A percentile compares a stretch with the other conserved stretches of the same genome.
phyloP scores from a whole-genome alignment of 495 filamentous ascomycete genomes.

The Cercophora scortea region DNA sequence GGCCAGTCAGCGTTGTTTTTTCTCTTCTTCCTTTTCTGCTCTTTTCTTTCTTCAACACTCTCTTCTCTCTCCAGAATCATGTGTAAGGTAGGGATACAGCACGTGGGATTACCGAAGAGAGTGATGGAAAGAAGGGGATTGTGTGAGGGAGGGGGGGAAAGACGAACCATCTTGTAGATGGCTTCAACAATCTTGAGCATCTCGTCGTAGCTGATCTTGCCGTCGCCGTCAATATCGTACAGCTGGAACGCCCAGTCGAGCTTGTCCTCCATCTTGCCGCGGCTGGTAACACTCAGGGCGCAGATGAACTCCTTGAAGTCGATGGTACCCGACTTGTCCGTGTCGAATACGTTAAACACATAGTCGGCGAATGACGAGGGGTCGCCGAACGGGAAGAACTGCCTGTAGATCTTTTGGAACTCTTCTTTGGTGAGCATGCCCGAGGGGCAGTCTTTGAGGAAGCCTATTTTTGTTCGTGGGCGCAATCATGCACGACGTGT shows the following conservation, averaged over 20 bases:
- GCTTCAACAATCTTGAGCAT: slow-evolving; percentile 98
- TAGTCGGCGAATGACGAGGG: slow-evolving; percentile 96
- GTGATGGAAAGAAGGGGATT: neutral
- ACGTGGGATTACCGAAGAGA: neutral
- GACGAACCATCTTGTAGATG: slow-evolving; percentile 95
- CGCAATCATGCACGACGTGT: too few relatives aligned
- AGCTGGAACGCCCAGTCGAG: slow-evolving; percentile 99
- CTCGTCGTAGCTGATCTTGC: slow-evolving; percentile 97
- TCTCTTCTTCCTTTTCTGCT: too few relatives aligned
- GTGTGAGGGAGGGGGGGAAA: neutral
- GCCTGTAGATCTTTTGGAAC: slow-evolving; percentile 98
- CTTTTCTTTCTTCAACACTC: too few relatives aligned
- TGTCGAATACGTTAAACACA: slow-evolving; percentile 98
- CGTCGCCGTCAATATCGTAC: slow-evolving; percentile 98
- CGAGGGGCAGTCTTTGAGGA: slow-evolving; percentile 94
- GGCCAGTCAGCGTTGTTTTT: too few relatives aligned
- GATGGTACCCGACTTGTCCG: slow-evolving; percentile 92
- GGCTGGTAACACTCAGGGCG: slow-evolving; percentile 90
- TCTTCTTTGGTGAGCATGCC: slow-evolving; percentile 96
- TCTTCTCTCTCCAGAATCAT: too few relatives aligned
- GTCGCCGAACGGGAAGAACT: slow-evolving; percentile 98
- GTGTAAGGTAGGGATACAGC: neutral
- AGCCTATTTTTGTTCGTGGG: slow-evolving; percentile 61
- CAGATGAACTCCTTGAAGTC: slow-evolving; percentile 99
- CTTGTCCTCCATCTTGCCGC: slow-evolving; percentile 99